Conservation (phyloP, 2,329 filamentous ascomycete genomes). For the Arthrinium puccinioides region DNA sequence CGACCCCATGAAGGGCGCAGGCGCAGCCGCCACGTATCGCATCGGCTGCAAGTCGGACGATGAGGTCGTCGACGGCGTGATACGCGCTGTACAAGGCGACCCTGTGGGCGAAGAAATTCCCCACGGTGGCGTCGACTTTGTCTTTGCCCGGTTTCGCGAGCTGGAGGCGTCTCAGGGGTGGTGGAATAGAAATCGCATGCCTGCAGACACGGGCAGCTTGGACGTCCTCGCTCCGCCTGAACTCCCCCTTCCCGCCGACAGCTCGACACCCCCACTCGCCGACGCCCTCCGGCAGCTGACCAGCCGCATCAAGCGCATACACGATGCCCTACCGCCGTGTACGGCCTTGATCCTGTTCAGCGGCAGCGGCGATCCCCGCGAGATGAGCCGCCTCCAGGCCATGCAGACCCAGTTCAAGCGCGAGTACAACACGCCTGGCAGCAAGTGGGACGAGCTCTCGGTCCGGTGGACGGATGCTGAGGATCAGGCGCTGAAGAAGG, state of each 20-base stretch:
- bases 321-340: constrained; percentile 54
- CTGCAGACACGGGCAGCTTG: constrained; percentile 25
- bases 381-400: constrained; percentile 55
- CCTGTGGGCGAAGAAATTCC: constrained; percentile 48
- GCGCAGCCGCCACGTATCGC: constrained; percentile 46
- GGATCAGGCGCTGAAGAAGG: constrained; percentile 53
- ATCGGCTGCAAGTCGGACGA: constrained; percentile 54
- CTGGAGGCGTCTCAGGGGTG: constrained; percentile 59
- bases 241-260: constrained; percentile 7
- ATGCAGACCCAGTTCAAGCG: constrained; percentile 53
- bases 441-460: constrained; percentile 59
- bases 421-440: constrained; percentile 56
- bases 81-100: constrained; percentile 54
- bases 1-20: constrained; percentile 56
- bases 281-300: constrained; percentile 37
- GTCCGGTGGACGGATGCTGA: constrained; percentile 63
- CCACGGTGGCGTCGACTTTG: constrained; percentile 57
- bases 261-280: constrained; percentile 30
- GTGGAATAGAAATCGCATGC: constrained; percentile 54
- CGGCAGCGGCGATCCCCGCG: constrained; percentile 60
- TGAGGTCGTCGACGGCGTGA: constrained; percentile 45
- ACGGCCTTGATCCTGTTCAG: constrained; percentile 59
- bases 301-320: constrained; percentile 44
- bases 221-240: constrained; percentile 21
- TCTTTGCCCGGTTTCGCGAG: constrained; percentile 59